phyloP scores from a whole-genome alignment of 169 alveolate species.

The Cryptosporidium xiaoi region DNA sequence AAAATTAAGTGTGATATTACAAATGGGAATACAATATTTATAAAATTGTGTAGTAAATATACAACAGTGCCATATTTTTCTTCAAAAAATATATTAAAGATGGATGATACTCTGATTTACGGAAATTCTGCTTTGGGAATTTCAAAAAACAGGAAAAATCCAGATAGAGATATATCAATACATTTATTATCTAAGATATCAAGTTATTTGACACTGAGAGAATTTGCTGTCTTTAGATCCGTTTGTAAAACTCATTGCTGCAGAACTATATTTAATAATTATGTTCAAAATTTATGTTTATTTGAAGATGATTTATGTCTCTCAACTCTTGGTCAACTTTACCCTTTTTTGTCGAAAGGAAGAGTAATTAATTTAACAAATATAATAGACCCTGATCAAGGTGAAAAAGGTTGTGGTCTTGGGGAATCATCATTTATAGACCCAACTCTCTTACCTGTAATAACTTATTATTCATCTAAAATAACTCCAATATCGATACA shows the following conservation, averaged over 20 bases:
- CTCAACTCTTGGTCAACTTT: conserved; percentile 59
- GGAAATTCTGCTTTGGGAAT: conserved; percentile 66
- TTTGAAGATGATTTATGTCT: conserved; percentile 40
- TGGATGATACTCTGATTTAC: conserved; percentile 36
- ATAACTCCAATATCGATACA: conserved; percentile 61
- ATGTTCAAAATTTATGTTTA: conserved; percentile 39
- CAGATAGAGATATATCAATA: conserved; percentile 28
- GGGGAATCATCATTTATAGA: not conserved
- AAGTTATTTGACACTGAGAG: conserved; percentile 34
- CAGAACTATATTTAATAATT: conserved; percentile 55
- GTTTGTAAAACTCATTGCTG: conserved; percentile 67
- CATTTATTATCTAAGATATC: conserved; percentile 36
- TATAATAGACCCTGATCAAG: not conserved
- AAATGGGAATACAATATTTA: conserved; percentile 29
- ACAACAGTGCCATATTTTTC: conserved; percentile 61
- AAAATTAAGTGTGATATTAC: conserved; percentile 21
- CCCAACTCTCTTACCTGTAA: not conserved
- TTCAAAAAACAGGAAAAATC: conserved; percentile 4
- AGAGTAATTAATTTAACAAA: conserved; percentile 27
- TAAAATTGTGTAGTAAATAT: conserved; percentile 53
- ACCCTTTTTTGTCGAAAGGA: conserved; percentile 55
- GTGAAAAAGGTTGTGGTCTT: not conserved
- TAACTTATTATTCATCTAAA: conserved; percentile 13
- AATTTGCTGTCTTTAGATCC: conserved; percentile 26
- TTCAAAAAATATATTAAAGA: conserved; percentile 28